Conservation (phyloP, 495 filamentous ascomycete genomes). For the Xylaria nigripes region DNA sequence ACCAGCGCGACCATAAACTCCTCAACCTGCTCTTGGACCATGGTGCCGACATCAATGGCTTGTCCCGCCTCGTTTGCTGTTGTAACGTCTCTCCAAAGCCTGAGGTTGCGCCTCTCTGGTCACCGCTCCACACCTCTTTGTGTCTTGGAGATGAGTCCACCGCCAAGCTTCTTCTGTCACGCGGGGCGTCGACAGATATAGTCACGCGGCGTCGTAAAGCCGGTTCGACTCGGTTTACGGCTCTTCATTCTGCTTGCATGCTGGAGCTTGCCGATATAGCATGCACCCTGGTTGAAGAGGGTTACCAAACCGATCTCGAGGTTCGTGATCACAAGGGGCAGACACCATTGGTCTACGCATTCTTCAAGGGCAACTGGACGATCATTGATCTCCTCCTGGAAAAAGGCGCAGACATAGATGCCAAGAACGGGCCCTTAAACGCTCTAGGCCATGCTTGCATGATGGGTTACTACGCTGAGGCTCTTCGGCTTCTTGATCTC, state of each 20-base stretch:
- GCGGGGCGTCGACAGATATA: constrained; percentile 23
- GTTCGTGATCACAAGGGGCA: constrained; percentile 19
- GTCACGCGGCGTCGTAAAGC: neutral
- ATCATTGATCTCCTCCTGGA: constrained; percentile 26
- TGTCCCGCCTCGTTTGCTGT: constrained; percentile 23
- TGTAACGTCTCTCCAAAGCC: constrained; percentile 15
- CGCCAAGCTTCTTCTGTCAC: constrained; percentile 26
- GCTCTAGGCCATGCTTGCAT: constrained; percentile 33
- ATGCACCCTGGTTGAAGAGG: constrained; percentile 16
- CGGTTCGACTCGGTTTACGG: constrained; percentile 2
- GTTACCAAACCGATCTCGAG: constrained; percentile 23
- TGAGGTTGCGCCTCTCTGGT: constrained; percentile 16
- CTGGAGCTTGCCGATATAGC: neutral
- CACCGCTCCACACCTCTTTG: constrained; percentile 31
- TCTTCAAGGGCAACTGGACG: constrained; percentile 24
- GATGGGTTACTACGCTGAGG: constrained; percentile 24
- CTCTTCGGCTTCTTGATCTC: constrained; percentile 25
- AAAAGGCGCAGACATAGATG: constrained; percentile 28
- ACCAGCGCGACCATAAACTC: constrained; percentile 25
- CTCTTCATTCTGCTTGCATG: constrained; percentile 15
- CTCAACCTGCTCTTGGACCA: constrained; percentile 23
- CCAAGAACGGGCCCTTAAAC: constrained; percentile 22
- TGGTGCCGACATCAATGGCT: constrained; percentile 20
- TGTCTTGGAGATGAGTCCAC: constrained; percentile 27
- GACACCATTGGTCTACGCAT: constrained; percentile 33